Base-by-base conservation (phyloP, 805 yeast species). In the Ogataea naganishii region DNA sequence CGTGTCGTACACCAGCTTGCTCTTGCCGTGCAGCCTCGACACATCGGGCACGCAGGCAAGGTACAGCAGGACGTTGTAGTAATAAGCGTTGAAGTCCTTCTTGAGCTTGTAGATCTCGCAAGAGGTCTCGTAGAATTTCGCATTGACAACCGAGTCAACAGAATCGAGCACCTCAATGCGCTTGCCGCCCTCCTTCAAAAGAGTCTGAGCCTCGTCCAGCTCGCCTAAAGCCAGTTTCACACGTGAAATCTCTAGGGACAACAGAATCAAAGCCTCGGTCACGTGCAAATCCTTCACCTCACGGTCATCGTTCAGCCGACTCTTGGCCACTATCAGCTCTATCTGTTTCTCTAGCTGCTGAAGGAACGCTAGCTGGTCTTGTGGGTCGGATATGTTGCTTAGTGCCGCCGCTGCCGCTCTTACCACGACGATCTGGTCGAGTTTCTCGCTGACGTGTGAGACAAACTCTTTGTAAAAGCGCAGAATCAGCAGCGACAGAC, bases 61-160 rank as follows among this genome's bases (percentile, higher is more conserved):
- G 52, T 78, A 89, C 36, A 89, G 60, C 51, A 92, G 64, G 14
- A 86, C 77, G 45, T 81, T 85, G 44, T 79, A 72, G 56, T 92
- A 92, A 59, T 73, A 89, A 21, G 66, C 62, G 42, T 85, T 83
- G 60, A 77, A 86, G 56, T 92, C 95, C 18, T 75, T 73, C 46
- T 77, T 75, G 36, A 70, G 54, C 56, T 84, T 79, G 65, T 72
- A 75, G 49, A 76, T 74, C 47, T 80, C 81, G 32, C 95, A 75
- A 44, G 73, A 77, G 14, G 89, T 77, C 38, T 80, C 73, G 55
- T 84, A 89, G 55, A 67, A 89, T 18, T 94, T 82, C 16, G 94
- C 85, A 43, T 78, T 78, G 40, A 92, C 74, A 44, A 74, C 72
- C 32, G 67, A 58, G 32, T 79, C 82, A 28, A 71, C 55, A 6